Base-by-base conservation (phyloP, 2,329 filamentous ascomycete species). In the Penicillium sp. region DNA sequence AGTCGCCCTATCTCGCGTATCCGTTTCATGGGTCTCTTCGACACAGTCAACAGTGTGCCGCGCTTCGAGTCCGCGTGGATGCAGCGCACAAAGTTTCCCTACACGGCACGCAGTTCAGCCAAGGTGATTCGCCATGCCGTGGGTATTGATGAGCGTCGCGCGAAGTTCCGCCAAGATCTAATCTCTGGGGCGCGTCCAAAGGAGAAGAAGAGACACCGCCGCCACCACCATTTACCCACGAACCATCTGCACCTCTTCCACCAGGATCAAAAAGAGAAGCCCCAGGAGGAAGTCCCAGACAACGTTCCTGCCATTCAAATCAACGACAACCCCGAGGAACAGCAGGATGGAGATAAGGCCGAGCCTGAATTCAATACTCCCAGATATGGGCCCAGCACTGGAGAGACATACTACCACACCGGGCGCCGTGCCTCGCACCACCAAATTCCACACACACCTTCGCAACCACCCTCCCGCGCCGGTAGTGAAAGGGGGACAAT, bases 21-120 rank as follows among this genome's bases (percentile, higher is more conserved):
- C 60, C 82, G 83, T 2, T 93, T 93, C 64, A 78, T 94, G 1
- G 90, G 90, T 0, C 80, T 94, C 0, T 94, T 93, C 61, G 90
- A 93, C 65, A 92, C 89, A 0, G 90, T 93, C 61, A 93, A 93
- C 67, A 90, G 87, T 15, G 89, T 93, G 0, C 89, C 89, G 1
- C 81, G 83, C 3, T 94, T 94, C 58, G 90, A 94, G 73, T 84
- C 79, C 45, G 82, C 79, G 6, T 81, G 77, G 76, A 93, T 93
- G 88, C 84, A 90, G 68, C 83, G 90, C 38, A 90, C 83, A 68
- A 91, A 88, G 69, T 91, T 91, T 42, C 89, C 89, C 0, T 77
- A 77, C 53, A 83, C 81, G 0, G 82, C 82, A 21, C 77, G 79
- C 55, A 82, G 79, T 62, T 81, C 81, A 4, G 82, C 82, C 5